These are phyloP conservation scores for Hansenula lynferdii DNA, from an alignment of 1,139 yeast species.

Conservation along the genomic window DNA sequence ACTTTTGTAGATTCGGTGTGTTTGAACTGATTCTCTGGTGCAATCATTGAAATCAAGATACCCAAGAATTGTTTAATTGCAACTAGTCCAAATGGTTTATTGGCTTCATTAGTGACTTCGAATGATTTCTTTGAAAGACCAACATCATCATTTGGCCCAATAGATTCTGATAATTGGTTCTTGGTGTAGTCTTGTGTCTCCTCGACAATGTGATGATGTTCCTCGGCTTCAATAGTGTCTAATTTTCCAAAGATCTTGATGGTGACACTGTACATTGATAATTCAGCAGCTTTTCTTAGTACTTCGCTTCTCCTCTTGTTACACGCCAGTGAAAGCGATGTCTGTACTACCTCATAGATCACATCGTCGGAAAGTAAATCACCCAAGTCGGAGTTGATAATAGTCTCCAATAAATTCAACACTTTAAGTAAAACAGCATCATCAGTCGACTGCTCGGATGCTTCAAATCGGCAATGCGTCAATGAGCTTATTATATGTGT, in stretches of 20 bases:
- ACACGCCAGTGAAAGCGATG: constrained; percentile 88
- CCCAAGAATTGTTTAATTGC: constrained; percentile 43
- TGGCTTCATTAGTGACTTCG: constrained; percentile 16
- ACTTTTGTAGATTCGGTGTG: constrained; percentile 86
- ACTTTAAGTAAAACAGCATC: constrained; percentile 88
- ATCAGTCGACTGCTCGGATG: constrained; percentile 89
- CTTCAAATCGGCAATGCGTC: constrained; percentile 94
- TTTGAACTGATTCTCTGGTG: constrained; percentile 78
- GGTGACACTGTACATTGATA: constrained; percentile 71
- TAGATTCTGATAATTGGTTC: constrained; percentile 27
- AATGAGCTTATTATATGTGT: constrained; percentile 62
- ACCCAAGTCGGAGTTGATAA: constrained; percentile 64
- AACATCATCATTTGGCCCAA: constrained; percentile 27
- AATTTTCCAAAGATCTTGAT: constrained; percentile 63
- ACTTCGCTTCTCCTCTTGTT: constrained; percentile 91
- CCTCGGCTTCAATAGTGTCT: constrained; percentile 50
- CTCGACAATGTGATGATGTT: constrained; percentile 23
- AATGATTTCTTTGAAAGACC: constrained; percentile 18
- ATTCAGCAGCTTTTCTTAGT: constrained; percentile 83
- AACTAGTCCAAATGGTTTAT: constrained; percentile 29
- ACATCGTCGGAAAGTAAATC: constrained; percentile 71
- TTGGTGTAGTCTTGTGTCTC: constrained; percentile 30
- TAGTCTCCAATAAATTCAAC: constrained; percentile 63
- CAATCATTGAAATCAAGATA: constrained; percentile 75
- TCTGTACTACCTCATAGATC: constrained; percentile 84